Percentiles rank a stretch among this genome's conserved stretches.
Evolutionary conservation across 352 stramenopile genomes (phyloP).

Genomic region (Globisporangium cylindrosporum): DNA sequence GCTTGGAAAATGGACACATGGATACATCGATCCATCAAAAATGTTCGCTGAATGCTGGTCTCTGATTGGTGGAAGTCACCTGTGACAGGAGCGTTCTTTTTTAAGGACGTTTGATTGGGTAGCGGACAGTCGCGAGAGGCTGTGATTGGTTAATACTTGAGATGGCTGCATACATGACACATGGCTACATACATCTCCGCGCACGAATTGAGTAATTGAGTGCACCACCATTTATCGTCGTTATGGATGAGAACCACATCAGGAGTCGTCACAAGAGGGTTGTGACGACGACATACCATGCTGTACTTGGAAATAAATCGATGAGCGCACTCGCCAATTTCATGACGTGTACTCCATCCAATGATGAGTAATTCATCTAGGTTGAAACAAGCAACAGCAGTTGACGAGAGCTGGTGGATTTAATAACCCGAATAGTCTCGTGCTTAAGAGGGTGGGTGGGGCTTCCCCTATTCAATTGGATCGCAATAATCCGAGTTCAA

Average conservation of each 20-base stretch:
- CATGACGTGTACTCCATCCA: no score
- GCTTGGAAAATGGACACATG: not conserved
- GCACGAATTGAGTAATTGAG: no score
- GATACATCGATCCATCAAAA: not conserved
- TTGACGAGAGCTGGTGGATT: not conserved
- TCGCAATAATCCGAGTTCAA: not conserved
- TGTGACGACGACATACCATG: no score
- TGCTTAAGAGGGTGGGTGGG: not conserved
- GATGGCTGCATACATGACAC: not conserved
- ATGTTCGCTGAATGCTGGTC: constrained; percentile 4
- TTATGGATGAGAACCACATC: no score
- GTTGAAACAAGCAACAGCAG: no score
- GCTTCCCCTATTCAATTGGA: not conserved
- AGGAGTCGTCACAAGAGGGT: no score
- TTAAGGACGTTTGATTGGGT: not conserved
- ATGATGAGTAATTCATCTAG: no score
- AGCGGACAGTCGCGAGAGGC: not conserved
- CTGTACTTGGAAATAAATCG: no score
- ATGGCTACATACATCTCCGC: not conserved
- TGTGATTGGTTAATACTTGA: not conserved
- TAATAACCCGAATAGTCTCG: no score
- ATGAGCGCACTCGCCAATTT: no score
- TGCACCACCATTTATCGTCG: no score
- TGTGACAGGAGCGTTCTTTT: not conserved
- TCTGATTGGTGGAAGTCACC: constrained; percentile 4